A percentile compares a stretch with the other conserved stretches of the same genome.
These are phyloP conservation scores for Podila epicladia DNA, from an alignment of 192 early-diverging fungal species.

Conservation along the genomic window DNA sequence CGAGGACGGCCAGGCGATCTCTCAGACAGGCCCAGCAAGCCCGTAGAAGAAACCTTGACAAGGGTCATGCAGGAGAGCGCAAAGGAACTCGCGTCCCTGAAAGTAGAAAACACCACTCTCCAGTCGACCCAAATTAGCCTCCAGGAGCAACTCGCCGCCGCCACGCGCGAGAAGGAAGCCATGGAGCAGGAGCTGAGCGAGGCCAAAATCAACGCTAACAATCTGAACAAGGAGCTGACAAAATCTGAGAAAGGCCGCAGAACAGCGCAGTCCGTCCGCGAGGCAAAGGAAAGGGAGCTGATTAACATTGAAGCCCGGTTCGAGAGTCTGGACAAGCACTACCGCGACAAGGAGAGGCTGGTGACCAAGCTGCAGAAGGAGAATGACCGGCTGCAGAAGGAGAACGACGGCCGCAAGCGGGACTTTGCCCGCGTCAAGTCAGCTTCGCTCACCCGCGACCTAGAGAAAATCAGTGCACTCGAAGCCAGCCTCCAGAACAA, in stretches of 20 bases:
- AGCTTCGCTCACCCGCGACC: not conserved
- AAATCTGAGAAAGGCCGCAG: not conserved
- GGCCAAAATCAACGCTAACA: not conserved
- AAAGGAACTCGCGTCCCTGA: not conserved
- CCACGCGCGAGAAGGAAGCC: not conserved
- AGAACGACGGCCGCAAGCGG: not conserved
- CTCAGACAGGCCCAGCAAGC: not conserved
- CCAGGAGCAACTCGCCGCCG: not conserved
- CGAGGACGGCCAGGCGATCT: not conserved
- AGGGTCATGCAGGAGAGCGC: not conserved
- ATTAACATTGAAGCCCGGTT: not conserved
- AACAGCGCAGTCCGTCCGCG: not conserved
- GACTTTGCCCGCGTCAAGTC: not conserved
- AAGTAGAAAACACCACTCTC: not conserved
- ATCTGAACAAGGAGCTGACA: constrained; percentile 16
- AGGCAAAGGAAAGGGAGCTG: not conserved
- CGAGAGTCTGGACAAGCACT: not conserved
- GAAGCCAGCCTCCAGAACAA: not conserved
- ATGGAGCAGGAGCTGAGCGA: not conserved
- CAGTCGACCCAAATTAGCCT: not conserved
- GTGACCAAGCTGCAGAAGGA: not conserved
- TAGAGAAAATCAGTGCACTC: constrained; percentile 8
- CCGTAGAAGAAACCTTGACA: constrained; percentile 2
- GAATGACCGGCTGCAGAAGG: not conserved
- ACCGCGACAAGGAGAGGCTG: not conserved